phyloP scores from a whole-genome alignment of 441 rosid species.

The Pelargonium cotyledonis region DNA sequence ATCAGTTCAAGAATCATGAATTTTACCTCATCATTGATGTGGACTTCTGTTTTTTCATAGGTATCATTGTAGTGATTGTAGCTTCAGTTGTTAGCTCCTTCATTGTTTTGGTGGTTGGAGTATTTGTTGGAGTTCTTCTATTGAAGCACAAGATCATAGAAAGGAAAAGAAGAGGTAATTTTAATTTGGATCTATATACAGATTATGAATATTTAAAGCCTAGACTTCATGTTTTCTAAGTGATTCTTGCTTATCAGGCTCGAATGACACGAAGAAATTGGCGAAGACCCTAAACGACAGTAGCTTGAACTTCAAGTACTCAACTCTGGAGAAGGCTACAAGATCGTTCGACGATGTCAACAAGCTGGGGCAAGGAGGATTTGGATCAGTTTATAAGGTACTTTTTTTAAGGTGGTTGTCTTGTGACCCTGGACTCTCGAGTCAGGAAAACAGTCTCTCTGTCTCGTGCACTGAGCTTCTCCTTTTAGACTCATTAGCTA shows the following conservation, averaged over 20 bases:
- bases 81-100: constrained; percentile 44
- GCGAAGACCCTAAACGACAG: constrained; percentile 65
- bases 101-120: constrained; percentile 41
- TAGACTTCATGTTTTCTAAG: background rate
- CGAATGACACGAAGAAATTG: constrained; percentile 55
- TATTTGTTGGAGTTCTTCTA: constrained; percentile 33
- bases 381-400: constrained; percentile 93
- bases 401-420: background rate
- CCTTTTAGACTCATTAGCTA: background rate
- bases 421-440: background rate
- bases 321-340: constrained; percentile 81
- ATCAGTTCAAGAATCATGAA: background rate
- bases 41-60: constrained; percentile 25
- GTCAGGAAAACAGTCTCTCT: no score
- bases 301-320: constrained; percentile 87
- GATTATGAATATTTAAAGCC: no score
- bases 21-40: constrained; percentile 13
- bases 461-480: background rate
- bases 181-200: no score
- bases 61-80: constrained; percentile 33
- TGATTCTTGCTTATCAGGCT: constrained; percentile 35
- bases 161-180: constrained; percentile 52
- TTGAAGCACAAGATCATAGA: constrained; percentile 47
- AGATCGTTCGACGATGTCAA: constrained; percentile 55
- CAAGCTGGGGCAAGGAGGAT: constrained; percentile 97